Conservation (phyloP, 2,329 filamentous ascomycete species). For the Plenodomus tracheiphilus region DNA sequence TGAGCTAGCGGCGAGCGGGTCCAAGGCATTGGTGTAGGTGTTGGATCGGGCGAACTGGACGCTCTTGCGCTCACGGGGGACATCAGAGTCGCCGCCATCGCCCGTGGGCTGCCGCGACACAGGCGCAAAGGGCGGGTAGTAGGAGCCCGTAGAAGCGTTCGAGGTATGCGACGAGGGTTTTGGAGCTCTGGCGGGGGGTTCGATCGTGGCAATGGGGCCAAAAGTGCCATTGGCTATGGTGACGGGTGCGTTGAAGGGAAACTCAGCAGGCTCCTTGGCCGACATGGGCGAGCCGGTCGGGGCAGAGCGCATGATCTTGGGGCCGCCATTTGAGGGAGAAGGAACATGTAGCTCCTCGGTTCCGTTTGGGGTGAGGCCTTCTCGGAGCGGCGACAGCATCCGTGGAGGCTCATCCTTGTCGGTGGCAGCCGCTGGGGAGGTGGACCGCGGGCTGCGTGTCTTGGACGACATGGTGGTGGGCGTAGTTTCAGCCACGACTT, state of each 20-base stretch:
- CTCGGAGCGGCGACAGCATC: constrained; percentile 30
- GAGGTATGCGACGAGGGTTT: constrained; percentile 25
- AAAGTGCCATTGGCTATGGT: constrained; percentile 19
- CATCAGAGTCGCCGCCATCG: constrained; percentile 37
- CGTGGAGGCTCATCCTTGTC: constrained; percentile 20
- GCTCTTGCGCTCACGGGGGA: constrained; percentile 59
- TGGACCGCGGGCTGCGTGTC: constrained; percentile 25
- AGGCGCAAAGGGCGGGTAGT: constrained; percentile 37
- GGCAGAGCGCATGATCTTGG: constrained; percentile 34
- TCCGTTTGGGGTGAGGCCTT: constrained; percentile 21
- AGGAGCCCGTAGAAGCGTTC: constrained; percentile 26
- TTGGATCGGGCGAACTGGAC: constrained; percentile 71
- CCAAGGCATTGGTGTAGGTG: constrained; percentile 38
- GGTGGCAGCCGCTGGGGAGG: constrained; percentile 21
- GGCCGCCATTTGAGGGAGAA: constrained; percentile 23
- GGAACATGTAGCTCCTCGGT: constrained; percentile 17
- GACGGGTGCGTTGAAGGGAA: constrained; percentile 38
- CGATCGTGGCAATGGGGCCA: constrained; percentile 19
- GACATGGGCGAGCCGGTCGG: constrained; percentile 35
- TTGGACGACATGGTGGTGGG: constrained; percentile 25
- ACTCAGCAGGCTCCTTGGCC: constrained; percentile 36
- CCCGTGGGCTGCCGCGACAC: constrained; percentile 36
- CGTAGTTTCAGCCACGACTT: constrained; percentile 12
- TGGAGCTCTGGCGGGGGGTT: constrained; percentile 17
- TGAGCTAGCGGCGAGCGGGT: constrained; percentile 54